Evolutionary conservation across 23 red algal genomes (phyloP), one percentile per base, ranked within the genome.

Genomic region (Agarophyton chilense): DNA sequence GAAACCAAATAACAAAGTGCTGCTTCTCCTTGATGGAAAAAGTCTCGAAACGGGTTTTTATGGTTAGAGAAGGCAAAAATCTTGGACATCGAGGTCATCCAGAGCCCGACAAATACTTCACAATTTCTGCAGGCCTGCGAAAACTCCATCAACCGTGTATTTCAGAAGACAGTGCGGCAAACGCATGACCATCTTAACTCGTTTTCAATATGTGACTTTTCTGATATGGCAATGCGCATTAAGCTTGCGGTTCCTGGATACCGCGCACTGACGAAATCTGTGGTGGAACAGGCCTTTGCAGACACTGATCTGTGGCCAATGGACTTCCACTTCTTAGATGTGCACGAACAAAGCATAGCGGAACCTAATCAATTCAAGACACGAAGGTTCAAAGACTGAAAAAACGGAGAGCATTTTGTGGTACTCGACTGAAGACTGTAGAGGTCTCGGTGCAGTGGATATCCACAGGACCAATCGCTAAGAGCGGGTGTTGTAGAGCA

Each of bases 81-180:
- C 4, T 3, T 3, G 4, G 26, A 76, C 18, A 76, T 76, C 14
- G 14, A 4, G 8, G 71, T 76, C 21, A 39, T 49, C 2, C 28
- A 76, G 31, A 51, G 9, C 25, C 71, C 71, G 4, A 39, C 71
- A 9, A 47, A 76, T 49, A 76, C 71, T 8, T 25, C 71, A 1
- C 71, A 76, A 4, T 31, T 76, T 47, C 21, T 76, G 39, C 39
- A 76, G 41, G 71, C 39, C 10, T 76, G 71, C 39, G 71, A 76
- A 33, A 2, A 76, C 16, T 39, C 40, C 19, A 52, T 76, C 43
- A 76, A 76, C 71, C 6, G 71, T 25, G 21, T 49, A 1, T 76
- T 16, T 49, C 13, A 76, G 7, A 5, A 76, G 25, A 79, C 46
- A 2, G 8, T 79, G 4, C 10, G 42, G 45, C 18, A 10, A 13